Evolutionary conservation across 2,329 filamentous ascomycete genomes (phyloP).

Genomic region (Fusarium subtropicale): DNA sequence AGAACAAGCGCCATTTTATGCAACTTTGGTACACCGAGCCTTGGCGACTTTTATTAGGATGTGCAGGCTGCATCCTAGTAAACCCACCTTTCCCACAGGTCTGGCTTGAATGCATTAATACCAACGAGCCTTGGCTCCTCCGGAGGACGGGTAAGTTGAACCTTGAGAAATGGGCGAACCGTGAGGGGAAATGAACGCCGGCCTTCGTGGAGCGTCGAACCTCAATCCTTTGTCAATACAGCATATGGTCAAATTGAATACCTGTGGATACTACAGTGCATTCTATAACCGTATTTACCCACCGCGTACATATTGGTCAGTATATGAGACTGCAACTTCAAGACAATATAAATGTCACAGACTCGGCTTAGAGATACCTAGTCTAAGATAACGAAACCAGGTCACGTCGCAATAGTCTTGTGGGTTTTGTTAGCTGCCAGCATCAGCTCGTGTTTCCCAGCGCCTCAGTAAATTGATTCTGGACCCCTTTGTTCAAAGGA

Average conservation of each 20-base stretch:
- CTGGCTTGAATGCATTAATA: constrained; percentile 5
- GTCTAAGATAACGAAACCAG: background rate
- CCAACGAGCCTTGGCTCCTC: constrained; percentile 7
- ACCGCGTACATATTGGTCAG: background rate
- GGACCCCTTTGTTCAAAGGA: background rate
- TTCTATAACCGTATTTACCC: background rate
- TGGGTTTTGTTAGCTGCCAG: constrained; percentile 18
- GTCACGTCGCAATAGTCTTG: constrained; percentile 24
- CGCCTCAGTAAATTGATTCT: background rate
- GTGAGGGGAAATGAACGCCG: constrained; percentile 5
- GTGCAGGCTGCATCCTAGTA: constrained; percentile 27
- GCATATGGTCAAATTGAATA: background rate
- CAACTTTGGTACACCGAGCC: constrained; percentile 14
- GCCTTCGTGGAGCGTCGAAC: constrained; percentile 31
- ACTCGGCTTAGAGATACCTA: constrained; percentile 8
- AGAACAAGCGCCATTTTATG: constrained; percentile 34
- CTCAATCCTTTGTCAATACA: constrained; percentile 8
- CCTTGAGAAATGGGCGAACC: background rate
- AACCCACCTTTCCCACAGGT: constrained; percentile 17
- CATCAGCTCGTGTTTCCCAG: background rate
- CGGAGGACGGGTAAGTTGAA: constrained; percentile 5
- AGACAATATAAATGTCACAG: constrained; percentile 10
- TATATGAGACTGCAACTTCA: constrained; percentile 9
- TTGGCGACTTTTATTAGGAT: constrained; percentile 37
- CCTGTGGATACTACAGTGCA: background rate